Evolutionary conservation across 2,329 filamentous ascomycete genomes (phyloP), one percentile per base, ranked within the genome.

Genomic region (Fusarium sp.): DNA sequence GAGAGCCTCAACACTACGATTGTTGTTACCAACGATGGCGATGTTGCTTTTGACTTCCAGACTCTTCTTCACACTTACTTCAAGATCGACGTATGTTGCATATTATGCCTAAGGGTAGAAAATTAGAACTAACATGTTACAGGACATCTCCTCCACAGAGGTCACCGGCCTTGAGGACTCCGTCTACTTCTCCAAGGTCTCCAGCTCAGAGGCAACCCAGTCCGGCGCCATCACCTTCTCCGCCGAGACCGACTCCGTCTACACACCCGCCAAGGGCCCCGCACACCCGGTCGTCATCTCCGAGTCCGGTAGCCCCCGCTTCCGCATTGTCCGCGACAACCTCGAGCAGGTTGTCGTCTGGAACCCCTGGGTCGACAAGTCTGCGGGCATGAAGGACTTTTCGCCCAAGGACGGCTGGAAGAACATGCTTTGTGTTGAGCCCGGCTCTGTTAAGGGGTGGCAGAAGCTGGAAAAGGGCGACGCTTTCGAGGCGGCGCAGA

Each of bases 331-430:
- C 39, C 89, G 96, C 66, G 93, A 98, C 80, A 94, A 93, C 71
- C 86, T 99, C 71, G 87, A 88, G 66, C 93, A 98, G 72, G 90
- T 96, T 18, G 95, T 98, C 2, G 92, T 98, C 29, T 99, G 96
- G 96, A 99, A 99, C 81, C 96, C 96, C 3, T 98, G 95, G 94
- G 85, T 86, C 39, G 93, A 94, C 68, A 97, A 97, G 84, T 89
- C 93, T 3, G 88, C 89, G 73, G 86, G 86, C 8, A 97, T 97
- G 82, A 89, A 84, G 53, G 96, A 99, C 80, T 98, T 98, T 78
- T 88, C 87, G 61, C 96, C 96, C 49, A 92, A 97, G 77, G 92
- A 94, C 55, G 96, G 92, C 37, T 98, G 91, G 84, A 93, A 93
- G 84, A 89, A 93, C 62, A 98, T 98, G 93, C 84, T 99, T 42